These are phyloP conservation scores for Huiozyma naganishii DNA, from an alignment of 805 yeast genomes.

Conservation along the genomic window DNA sequence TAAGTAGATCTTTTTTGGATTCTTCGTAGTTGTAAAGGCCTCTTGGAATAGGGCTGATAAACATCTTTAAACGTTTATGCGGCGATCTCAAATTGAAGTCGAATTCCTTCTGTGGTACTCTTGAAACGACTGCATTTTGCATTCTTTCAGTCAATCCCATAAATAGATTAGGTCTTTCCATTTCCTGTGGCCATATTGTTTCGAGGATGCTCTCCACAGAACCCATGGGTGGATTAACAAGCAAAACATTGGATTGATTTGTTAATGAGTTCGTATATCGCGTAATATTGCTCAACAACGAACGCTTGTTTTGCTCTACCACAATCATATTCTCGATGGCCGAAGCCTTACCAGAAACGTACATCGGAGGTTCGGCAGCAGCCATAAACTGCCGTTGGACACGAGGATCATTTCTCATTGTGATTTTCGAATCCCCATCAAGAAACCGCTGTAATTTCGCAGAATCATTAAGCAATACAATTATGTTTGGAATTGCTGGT, in stretches of 20 bases:
- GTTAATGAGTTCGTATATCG: slow-evolving; percentile 35
- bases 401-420: slow-evolving; percentile 3
- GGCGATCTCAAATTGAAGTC: slow-evolving; percentile 1
- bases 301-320: slow-evolving; percentile 5
- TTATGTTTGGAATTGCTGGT: slow-evolving; percentile 31
- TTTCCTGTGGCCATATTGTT: slow-evolving; percentile 39
- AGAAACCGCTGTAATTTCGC: slow-evolving; percentile 33
- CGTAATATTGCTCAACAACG: slow-evolving; percentile 39
- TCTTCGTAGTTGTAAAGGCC: slow-evolving; percentile 5
- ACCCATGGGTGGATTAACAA: slow-evolving; percentile 70
- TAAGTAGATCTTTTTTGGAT: slow-evolving; percentile 1
- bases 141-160: slow-evolving; percentile 33
- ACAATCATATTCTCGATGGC: slow-evolving; percentile 39
- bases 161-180: slow-evolving; percentile 44
- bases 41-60: slow-evolving; percentile 10
- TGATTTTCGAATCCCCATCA: slow-evolving; percentile 31
- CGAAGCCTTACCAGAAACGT: slow-evolving; percentile 23
- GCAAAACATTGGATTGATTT: slow-evolving; percentile 41
- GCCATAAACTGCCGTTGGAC: slow-evolving; percentile 21
- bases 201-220: slow-evolving; percentile 37
- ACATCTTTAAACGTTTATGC: not conserved
- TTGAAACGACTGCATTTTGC: not conserved
- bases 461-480: slow-evolving; percentile 34
- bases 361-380: slow-evolving; percentile 23
- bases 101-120: not conserved